These are phyloP conservation scores for Stenogyne calaminthoides DNA, from an alignment of 305 asterid genomes.

Conservation along the genomic window DNA sequence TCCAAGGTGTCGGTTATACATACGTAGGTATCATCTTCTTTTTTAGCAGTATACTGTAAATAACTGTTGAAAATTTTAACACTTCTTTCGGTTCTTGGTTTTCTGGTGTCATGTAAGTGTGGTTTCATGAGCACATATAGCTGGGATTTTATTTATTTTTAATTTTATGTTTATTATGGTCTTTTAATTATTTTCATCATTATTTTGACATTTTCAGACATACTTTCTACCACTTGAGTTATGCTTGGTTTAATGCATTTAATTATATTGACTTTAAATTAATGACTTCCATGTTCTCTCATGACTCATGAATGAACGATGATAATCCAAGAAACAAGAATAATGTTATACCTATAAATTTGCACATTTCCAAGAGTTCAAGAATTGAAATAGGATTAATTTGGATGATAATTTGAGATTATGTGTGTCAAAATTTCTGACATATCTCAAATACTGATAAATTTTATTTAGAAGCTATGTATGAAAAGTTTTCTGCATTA, in stretches of 20 bases:
- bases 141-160: background rate
- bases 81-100: background rate
- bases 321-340: too few relatives aligned
- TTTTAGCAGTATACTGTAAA: constrained; percentile 32
- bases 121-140: constrained; percentile 26
- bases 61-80: constrained; percentile 20
- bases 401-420: too few relatives aligned
- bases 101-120: constrained; percentile 16
- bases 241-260: background rate
- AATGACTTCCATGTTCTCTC: background rate
- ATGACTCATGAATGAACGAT: background rate
- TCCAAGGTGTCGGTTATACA: constrained; percentile 21
- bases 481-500: too few relatives aligned
- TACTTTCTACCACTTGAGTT: background rate
- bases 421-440: too few relatives aligned
- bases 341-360: too few relatives aligned
- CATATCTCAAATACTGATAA: too few relatives aligned
- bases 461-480: too few relatives aligned
- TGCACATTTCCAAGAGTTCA: too few relatives aligned
- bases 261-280: background rate
- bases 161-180: background rate
- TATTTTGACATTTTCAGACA: background rate
- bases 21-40: constrained; percentile 24
- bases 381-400: too few relatives aligned
- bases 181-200: background rate